Evolutionary conservation across 2,329 filamentous ascomycete genomes (phyloP).

Genomic region (Penicillium vulpinum): DNA sequence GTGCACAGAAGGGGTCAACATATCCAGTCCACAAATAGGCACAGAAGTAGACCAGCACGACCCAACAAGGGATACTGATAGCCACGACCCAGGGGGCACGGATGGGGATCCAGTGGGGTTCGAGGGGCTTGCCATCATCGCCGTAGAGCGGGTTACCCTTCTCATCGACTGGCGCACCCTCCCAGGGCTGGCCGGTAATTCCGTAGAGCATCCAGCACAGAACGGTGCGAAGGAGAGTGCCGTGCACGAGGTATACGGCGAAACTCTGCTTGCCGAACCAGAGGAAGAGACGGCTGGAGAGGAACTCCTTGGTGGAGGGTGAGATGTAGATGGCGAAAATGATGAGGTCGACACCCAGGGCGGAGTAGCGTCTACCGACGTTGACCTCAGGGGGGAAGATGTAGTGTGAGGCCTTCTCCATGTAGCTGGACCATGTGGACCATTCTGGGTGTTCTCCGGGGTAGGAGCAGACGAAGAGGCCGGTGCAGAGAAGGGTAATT

Average conservation of each 20-base stretch:
- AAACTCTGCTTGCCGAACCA: slow-evolving; percentile 59
- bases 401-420: slow-evolving; percentile 44
- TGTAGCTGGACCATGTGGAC: slow-evolving; percentile 50
- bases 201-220: slow-evolving; percentile 56
- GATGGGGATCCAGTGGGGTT: slow-evolving; percentile 46
- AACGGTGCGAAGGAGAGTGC: slow-evolving; percentile 54
- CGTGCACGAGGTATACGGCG: slow-evolving; percentile 57
- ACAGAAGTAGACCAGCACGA: slow-evolving; percentile 49
- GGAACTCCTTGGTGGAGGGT: slow-evolving; percentile 50
- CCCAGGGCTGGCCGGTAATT: slow-evolving; percentile 49
- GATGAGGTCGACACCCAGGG: slow-evolving; percentile 52
- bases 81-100: slow-evolving; percentile 43
- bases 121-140: slow-evolving; percentile 40
- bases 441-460: slow-evolving; percentile 54
- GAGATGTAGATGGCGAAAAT: slow-evolving; percentile 55
- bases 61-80: slow-evolving; percentile 50
- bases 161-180: slow-evolving; percentile 22
- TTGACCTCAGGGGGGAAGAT: slow-evolving; percentile 51
- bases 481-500: slow-evolving; percentile 42
- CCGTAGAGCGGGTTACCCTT: slow-evolving; percentile 29
- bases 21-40: slow-evolving; percentile 55
- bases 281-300: slow-evolving; percentile 53
- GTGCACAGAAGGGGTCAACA: slow-evolving; percentile 53
- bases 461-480: slow-evolving; percentile 53
- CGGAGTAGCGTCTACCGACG: slow-evolving; percentile 48